A percentile compares a stretch with the other conserved stretches of the same genome.
Evolutionary conservation across 2,329 filamentous ascomycete species (phyloP).

Genomic region (Aspergillus tanneri): DNA sequence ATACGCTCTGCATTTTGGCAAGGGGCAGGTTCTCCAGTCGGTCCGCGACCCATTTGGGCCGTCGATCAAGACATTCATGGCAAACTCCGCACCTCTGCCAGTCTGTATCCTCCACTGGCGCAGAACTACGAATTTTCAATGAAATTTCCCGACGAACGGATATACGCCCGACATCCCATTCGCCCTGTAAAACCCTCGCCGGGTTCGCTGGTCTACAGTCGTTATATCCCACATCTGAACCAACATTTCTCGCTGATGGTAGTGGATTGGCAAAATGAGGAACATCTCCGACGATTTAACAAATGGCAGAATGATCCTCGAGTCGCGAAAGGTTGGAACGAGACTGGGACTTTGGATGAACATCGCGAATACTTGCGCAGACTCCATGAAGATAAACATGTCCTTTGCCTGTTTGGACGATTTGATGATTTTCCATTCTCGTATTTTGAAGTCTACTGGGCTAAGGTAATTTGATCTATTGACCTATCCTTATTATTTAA

Average conservation of each 20-base stretch:
- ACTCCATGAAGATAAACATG: constrained; percentile 69
- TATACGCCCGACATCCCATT: constrained; percentile 67
- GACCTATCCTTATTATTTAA: background rate
- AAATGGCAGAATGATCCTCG: constrained; percentile 81
- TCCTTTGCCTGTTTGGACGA: constrained; percentile 57
- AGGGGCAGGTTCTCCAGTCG: constrained; percentile 66
- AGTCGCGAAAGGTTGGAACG: constrained; percentile 76
- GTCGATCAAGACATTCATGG: constrained; percentile 44
- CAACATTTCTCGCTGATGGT: constrained; percentile 78
- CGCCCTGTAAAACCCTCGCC: constrained; percentile 70
- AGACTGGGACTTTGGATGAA: constrained; percentile 72
- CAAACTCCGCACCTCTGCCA: constrained; percentile 23
- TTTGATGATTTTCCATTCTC: constrained; percentile 72
- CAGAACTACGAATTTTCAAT: constrained; percentile 37
- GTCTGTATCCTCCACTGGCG: constrained; percentile 41
- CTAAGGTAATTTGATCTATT: constrained; percentile 50
- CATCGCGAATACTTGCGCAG: constrained; percentile 69
- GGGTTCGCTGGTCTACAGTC: constrained; percentile 71
- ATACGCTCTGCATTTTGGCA: constrained; percentile 65
- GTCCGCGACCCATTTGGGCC: constrained; percentile 62
- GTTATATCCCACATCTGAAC: constrained; percentile 72
- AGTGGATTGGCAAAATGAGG: constrained; percentile 63
- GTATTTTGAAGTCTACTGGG: constrained; percentile 82
- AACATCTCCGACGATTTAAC: constrained; percentile 71
- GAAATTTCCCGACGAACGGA: constrained; percentile 47